Evolutionary conservation across 2,329 filamentous ascomycete species (phyloP), one percentile per base, ranked within the genome.

Genomic region (Nannizziopsis barbatae): DNA sequence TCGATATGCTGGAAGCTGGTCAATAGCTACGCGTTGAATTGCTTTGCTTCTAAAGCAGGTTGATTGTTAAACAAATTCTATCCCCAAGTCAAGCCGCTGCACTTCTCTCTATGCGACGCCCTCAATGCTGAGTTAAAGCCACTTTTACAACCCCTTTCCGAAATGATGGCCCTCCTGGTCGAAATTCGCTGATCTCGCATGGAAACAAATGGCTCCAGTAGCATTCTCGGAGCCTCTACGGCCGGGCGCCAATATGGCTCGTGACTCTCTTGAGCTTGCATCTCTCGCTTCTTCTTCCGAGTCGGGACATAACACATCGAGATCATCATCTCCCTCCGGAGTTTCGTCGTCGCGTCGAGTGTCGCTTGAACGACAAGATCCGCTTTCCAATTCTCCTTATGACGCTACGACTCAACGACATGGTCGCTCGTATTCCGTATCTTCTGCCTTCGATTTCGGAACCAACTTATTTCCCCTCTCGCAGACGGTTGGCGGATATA

Each of bases 181-280:
- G 22, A 27, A 27, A 27, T 42, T 27, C 20, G 39, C 22, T 30
- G 15, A 42, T 27, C 12, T 15, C 3, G 10, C 20, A 27, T 27
- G 20, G 11, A 27, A n/a, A 15, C 12, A 12, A 33, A 65, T 68
- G 63, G 62, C 63, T 53, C 62, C 55, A 45, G 55, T 61, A 44
- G 49, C 59, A 40, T 64, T 62, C 43, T 55, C 60, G 30, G 57
- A 59, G 45, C 59, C 59, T n/a, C 50, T 54, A 47, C 56, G 57
- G 52, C 59, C 59, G 47, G 59, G 57, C 10, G 27, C 45, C 32
- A 33, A 32, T 31, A 27, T 17, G 15, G 45, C 38, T 17, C 86
- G 92, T 70, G 92, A 98, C 75, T 96, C 90, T 41, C 80, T 98
- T 61, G 92, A 98, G 72, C 83, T 98, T 50, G 92, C 89, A 52